Evolutionary conservation across 2,329 filamentous ascomycete genomes (phyloP), one percentile per base, ranked within the genome.

Genomic region (Arthrobotrys pseudoclavata): DNA sequence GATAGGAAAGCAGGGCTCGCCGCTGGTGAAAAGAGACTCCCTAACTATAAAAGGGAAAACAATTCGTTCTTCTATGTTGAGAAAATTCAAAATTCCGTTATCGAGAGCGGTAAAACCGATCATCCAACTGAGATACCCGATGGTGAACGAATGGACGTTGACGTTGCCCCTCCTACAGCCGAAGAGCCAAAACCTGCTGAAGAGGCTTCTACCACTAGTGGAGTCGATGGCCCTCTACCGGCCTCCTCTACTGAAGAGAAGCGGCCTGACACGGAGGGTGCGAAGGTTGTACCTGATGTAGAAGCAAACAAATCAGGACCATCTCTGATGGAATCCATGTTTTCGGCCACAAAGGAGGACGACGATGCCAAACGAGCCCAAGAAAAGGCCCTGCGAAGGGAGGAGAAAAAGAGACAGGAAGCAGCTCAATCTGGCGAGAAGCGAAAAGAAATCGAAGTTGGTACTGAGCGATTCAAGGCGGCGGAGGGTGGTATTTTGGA

Each of bases 21-120:
- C 37, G 10, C 78, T 57, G 22, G 80, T 68, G 87, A 88, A 15
- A 91, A 88, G 83, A 87, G 89, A 64, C 83, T 94, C 69, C 91
- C 91, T 24, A 96, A 96, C 83, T 87, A 89, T 4, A 93, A 92
- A 84, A 86, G 90, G 79, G 87, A 88, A 79, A 87, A 88, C 79
- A 92, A 90, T 75, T 87, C 87, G 0, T 96, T 96, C 83, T 87
- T 90, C 81, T 94, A 91, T 82, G 91, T 94, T 82, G 91, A 93
- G 81, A 86, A 89, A 77, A 88, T 80, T 9, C 79, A 80, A 2
- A 79, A 80, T 20, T 62, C 79, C 18, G n/a, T 52, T 34, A 1
- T 42, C 1, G 52, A 42, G 45, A 47, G 50, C 47, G 15, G 9
- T 5, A 67, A 79, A 47, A 31, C 55, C 9, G 64, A 81, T 84